phyloP scores from a whole-genome alignment of 73 alveolate species.

The Paramecium pentaurelia region DNA sequence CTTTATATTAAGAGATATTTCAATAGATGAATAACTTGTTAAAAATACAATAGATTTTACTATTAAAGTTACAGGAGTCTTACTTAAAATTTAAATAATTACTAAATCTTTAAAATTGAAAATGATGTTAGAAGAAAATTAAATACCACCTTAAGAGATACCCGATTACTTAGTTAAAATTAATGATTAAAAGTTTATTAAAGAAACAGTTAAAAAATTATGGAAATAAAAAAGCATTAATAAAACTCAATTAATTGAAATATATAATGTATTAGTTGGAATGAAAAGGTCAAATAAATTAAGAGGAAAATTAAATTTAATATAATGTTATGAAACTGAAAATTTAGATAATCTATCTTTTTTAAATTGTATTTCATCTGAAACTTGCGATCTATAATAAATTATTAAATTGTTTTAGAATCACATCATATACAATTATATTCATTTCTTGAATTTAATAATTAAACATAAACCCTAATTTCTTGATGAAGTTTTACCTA shows the following conservation, averaged over 20 bases:
- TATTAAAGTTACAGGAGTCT: not conserved
- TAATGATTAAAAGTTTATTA: not conserved
- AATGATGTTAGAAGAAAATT: not conserved
- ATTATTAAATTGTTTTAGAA: not conserved
- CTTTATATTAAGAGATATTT: not conserved
- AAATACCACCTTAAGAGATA: not conserved
- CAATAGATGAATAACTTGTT: not conserved
- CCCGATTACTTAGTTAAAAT: not conserved
- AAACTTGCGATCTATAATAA: not conserved
- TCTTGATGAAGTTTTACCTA: not conserved
- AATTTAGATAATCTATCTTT: not conserved
- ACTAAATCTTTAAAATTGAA: not conserved
- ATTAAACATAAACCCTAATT: not conserved
- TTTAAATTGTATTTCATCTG: not conserved
- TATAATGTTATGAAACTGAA: conserved; percentile 7
- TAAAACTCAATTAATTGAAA: not conserved
- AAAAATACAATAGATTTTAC: not conserved
- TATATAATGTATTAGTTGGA: not conserved
- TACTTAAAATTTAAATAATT: not conserved
- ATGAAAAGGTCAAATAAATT: not conserved
- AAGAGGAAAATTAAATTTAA: not conserved
- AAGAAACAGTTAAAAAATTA: not conserved
- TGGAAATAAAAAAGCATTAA: not conserved
- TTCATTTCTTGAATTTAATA: not conserved
- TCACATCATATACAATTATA: conserved; percentile 24